phyloP scores from a whole-genome alignment of 768 basidiomycete species.

The Panaeolus papilionaceus region DNA sequence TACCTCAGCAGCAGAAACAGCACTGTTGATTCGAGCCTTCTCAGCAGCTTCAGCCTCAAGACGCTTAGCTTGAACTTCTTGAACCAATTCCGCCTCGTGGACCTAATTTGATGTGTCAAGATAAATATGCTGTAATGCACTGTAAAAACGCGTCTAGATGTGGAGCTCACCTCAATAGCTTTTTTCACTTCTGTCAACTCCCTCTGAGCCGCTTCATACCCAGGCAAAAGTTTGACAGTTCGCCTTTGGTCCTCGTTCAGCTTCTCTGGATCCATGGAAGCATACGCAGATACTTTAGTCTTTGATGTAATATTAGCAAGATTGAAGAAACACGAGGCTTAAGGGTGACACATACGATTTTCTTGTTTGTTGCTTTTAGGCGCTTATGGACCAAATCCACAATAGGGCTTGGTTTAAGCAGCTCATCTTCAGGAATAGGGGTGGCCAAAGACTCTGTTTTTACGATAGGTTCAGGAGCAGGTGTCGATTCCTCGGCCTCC shows the following conservation, averaged over 20 bases:
- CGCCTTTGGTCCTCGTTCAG: constrained; percentile 91
- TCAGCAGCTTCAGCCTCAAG: constrained; percentile 63
- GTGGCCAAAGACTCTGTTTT: constrained; percentile 47
- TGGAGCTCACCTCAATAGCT: constrained; percentile 70
- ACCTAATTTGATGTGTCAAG: constrained; percentile 41
- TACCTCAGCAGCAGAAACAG: constrained; percentile 67
- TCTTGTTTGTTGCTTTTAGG: constrained; percentile 78
- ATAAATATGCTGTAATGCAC: constrained; percentile 21
- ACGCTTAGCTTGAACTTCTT: constrained; percentile 60
- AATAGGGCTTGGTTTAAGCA: constrained; percentile 66
- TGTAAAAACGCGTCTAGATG: constrained; percentile 13
- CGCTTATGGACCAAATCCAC: constrained; percentile 84
- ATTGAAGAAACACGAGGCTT: constrained; percentile 16
- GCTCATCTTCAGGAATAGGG: constrained; percentile 46
- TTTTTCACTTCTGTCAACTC: constrained; percentile 88
- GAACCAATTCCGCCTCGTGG: constrained; percentile 67
- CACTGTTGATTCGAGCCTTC: constrained; percentile 58
- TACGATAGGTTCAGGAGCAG: constrained; percentile 53
- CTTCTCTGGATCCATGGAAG: constrained; percentile 67
- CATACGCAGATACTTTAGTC: constrained; percentile 78
- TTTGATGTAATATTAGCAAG: constrained; percentile 37
- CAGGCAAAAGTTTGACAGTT: constrained; percentile 71
- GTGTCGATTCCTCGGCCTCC: constrained; percentile 53
- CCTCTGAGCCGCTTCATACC: constrained; percentile 78
- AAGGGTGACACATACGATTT: constrained; percentile 65